Base-by-base conservation (phyloP, 1,139 yeast genomes). In the Debaryomyces psychrophilus region DNA sequence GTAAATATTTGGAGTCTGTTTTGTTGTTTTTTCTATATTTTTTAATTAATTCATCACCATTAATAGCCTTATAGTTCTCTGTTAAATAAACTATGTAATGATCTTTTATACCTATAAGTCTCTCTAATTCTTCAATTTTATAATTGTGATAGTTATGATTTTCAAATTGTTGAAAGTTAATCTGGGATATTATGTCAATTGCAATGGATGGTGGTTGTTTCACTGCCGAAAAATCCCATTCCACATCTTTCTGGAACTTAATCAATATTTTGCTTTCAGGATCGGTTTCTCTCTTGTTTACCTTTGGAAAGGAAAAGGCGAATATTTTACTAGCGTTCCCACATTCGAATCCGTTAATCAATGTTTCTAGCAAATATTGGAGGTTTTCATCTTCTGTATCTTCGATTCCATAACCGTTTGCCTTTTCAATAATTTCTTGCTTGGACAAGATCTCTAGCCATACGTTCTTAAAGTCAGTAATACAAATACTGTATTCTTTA, bases 1-100 rank as follows among this genome's bases (percentile, higher is more conserved):
- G 57, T 15, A 61, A 50, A n/a, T 49, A 37, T 18, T 46, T 44
- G 7, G 45, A 22, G 14, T 56, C 56, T 1, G 42, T 8, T 28
- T 26, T 18, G 39, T 64, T 57, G 41, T 56, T 63, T 40, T 51
- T 56, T 9, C 49, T 46, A 52, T 65, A 71, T 50, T 65, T 66
- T 26, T 57, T 56, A 20, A 73, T 57, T 44, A 70, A 56, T 44
- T 68, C 71, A 18, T 60, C 56, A 3, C 77, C 76, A 51, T 71
- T 71, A 34, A 70, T 58, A 3, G 68, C 65, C 45, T 61, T 64
- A 52, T 71, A 69, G 56, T 73, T 73, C 45, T 69, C 76, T 23
- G 60, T 53, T 33, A 74, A 55, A 43, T 69, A 72, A 49, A 56
- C 55, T 15, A 61, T 63, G 46, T 69, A 74, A 26, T 62, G 61